These are phyloP conservation scores for Yarrowia divulgata DNA, from an alignment of 805 yeast species.

Conservation along the genomic window DNA sequence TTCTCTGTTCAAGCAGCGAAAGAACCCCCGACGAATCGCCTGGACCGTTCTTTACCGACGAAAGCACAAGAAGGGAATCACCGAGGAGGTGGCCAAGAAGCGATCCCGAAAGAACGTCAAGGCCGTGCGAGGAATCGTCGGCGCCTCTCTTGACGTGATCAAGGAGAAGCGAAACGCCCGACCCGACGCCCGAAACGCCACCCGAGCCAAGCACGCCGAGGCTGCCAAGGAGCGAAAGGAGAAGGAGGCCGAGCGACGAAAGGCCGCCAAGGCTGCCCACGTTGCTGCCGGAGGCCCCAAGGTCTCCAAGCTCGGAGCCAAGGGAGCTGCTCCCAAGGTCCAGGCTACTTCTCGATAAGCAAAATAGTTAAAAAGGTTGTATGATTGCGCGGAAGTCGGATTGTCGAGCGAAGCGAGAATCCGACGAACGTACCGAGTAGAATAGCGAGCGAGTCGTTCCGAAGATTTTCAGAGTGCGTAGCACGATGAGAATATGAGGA, in stretches of 20 bases:
- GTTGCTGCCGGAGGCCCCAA: slow-evolving; percentile 56
- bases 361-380: slow-evolving; percentile 31
- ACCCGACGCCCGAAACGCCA: slow-evolving; percentile 98
- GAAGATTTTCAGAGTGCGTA: no score
- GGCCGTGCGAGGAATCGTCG: slow-evolving; percentile 98
- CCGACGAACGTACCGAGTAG: no score
- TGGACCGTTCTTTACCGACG: slow-evolving; percentile 99
- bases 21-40: slow-evolving; percentile 99
- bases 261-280: slow-evolving; percentile 84
- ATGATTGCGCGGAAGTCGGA: neutral
- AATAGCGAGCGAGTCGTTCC: no score
- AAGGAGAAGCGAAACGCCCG: slow-evolving; percentile 95
- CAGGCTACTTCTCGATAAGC: slow-evolving; percentile 94
- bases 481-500: no score
- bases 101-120: slow-evolving; percentile 97
- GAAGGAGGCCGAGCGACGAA: slow-evolving; percentile 92
- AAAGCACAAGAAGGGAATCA: slow-evolving; percentile 99
- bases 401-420: no score
- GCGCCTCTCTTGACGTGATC: slow-evolving; percentile 98
- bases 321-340: slow-evolving; percentile 98
- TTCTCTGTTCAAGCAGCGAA: slow-evolving; percentile 98
- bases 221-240: slow-evolving; percentile 62
- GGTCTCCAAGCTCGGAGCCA: slow-evolving; percentile 93
- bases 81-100: slow-evolving; percentile 98
- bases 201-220: slow-evolving; percentile 87